Conservation (phyloP, 2,329 filamentous ascomycete species). For the Aureobasidium sp. region DNA sequence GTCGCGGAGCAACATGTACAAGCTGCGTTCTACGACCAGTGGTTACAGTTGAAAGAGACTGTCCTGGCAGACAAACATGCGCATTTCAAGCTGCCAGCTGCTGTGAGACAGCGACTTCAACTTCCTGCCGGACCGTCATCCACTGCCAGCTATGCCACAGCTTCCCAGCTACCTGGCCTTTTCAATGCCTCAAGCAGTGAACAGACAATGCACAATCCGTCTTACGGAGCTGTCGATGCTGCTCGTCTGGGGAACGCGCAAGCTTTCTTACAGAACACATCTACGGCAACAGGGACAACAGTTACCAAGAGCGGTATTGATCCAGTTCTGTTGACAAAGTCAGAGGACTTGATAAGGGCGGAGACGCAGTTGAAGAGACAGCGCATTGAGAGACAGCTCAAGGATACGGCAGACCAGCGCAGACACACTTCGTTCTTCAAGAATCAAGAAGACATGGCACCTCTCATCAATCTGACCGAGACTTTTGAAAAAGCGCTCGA, state of each 20-base stretch:
- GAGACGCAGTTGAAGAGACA: conserved; percentile 73
- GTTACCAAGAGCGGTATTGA: conserved; percentile 50
- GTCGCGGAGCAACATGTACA: conserved; percentile 20
- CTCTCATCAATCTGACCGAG: conserved; percentile 33
- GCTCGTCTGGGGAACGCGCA: not conserved
- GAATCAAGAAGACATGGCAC: conserved; percentile 40
- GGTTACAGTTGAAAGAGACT: conserved; percentile 70
- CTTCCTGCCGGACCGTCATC: not conserved
- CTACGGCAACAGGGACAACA: not conserved
- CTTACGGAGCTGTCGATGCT: not conserved
- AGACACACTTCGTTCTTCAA: conserved; percentile 42
- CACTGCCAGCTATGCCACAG: not conserved
- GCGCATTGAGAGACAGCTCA: conserved; percentile 67
- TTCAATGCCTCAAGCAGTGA: not conserved
- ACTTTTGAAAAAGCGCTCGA: conserved; percentile 53
- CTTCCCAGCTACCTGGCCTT: conserved; percentile 1
- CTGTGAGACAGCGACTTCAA: conserved; percentile 34
- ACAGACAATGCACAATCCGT: not conserved
- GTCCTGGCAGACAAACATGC: conserved; percentile 70
- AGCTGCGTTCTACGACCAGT: conserved; percentile 58
- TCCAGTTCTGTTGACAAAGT: conserved; percentile 77
- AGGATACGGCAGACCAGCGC: conserved; percentile 61
- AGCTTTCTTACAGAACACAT: not conserved
- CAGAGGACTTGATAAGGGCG: conserved; percentile 72
- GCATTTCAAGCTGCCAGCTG: conserved; percentile 48